Conservation (phyloP, 768 basidiomycete species). For the Calocybe gangraenosa region DNA sequence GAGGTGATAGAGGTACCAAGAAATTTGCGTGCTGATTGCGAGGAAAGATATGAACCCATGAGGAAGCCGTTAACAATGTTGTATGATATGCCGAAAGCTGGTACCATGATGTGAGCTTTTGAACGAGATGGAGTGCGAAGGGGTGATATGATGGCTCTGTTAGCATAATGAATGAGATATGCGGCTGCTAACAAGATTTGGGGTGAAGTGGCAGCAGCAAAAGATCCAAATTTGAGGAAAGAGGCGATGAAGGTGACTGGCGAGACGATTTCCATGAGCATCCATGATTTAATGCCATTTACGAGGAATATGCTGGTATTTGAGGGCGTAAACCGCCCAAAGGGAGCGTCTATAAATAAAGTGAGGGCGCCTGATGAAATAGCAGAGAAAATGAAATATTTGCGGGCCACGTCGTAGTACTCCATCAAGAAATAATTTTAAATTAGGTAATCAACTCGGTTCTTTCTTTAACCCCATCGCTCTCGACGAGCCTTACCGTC, state of each 20-base stretch:
- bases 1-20: conserved; percentile 24
- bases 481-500: conserved; percentile 14
- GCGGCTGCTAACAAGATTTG: conserved; percentile 49
- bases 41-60: conserved; percentile 67
- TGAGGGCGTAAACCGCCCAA: conserved; percentile 68
- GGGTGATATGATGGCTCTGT: conserved; percentile 69
- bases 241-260: conserved; percentile 51
- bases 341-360: conserved; percentile 48
- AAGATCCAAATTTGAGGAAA: conserved; percentile 39
- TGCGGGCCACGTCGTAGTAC: conserved; percentile 12
- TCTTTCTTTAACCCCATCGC: conserved; percentile 1
- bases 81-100: conserved; percentile 53
- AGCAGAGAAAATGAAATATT: conserved; percentile 10
- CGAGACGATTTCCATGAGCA: conserved; percentile 69
- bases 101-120: conserved; percentile 65
- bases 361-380: neutral
- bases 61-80: conserved; percentile 71
- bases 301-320: conserved; percentile 43
- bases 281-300: conserved; percentile 64
- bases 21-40: conserved; percentile 43
- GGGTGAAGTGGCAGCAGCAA: conserved; percentile 40
- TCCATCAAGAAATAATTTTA: too few species aligned
- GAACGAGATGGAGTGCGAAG: conserved; percentile 78
- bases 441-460: too few species aligned
- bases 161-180: conserved; percentile 75